Conservation (phyloP, 2,329 filamentous ascomycete species). For the Sphaerulina populicola region DNA sequence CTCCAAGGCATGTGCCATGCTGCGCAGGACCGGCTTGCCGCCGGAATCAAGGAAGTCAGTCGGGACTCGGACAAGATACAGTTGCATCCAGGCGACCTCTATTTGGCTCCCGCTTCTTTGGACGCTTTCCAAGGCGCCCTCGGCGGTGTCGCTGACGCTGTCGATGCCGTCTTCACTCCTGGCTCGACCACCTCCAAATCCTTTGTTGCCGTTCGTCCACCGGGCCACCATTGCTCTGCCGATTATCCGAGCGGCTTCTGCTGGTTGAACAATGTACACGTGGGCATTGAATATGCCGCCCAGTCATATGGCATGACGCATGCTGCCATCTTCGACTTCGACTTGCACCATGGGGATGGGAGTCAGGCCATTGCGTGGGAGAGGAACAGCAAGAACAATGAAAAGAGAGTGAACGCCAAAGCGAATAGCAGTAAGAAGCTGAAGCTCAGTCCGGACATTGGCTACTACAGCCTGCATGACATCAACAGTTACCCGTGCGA, state of each 20-base stretch:
- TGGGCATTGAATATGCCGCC: constrained; percentile 86
- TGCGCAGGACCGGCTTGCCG: constrained; percentile 68
- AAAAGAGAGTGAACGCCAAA: constrained; percentile 27
- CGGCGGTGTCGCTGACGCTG: constrained; percentile 85
- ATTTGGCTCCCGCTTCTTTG: constrained; percentile 77
- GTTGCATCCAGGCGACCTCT: constrained; percentile 83
- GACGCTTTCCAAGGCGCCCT: constrained; percentile 83
- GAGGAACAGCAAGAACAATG: constrained; percentile 62
- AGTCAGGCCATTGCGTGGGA: constrained; percentile 91
- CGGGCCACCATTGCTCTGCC: constrained; percentile 90
- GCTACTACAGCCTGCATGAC: constrained; percentile 94
- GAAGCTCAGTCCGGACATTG: constrained; percentile 48
- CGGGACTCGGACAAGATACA: constrained; percentile 51
- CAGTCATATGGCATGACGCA: constrained; percentile 81
- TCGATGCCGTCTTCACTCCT: constrained; percentile 70
- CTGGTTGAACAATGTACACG: constrained; percentile 97
- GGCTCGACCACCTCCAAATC: constrained; percentile 45
- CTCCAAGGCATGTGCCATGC: constrained; percentile 73
- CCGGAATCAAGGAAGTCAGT: constrained; percentile 68
- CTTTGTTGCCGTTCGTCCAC: constrained; percentile 86
- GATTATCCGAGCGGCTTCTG: constrained; percentile 90
- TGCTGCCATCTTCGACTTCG: constrained; percentile 86
- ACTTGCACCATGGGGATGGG: constrained; percentile 89
- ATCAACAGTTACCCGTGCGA: constrained; percentile 99
- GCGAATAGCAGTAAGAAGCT: constrained; percentile 27